phyloP scores from a whole-genome alignment of 768 basidiomycete genomes.

The Cystobasidium onofrii region DNA sequence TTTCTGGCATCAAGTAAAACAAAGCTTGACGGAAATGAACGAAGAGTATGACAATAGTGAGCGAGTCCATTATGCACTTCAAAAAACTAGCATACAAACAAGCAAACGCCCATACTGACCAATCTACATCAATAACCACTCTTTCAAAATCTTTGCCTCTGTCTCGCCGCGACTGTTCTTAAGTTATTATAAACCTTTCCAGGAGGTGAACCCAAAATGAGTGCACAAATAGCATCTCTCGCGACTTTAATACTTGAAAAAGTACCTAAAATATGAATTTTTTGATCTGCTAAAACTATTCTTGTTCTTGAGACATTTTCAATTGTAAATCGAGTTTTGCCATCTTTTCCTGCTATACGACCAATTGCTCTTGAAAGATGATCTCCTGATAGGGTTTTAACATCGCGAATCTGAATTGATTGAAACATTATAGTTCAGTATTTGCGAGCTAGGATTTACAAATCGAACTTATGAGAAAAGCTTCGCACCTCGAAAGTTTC shows the following conservation, averaged over 20 bases:
- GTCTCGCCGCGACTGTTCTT: conserved; percentile 8
- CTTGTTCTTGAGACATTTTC: conserved; percentile 94
- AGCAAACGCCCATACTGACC: too few relatives aligned
- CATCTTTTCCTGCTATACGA: conserved; percentile 97
- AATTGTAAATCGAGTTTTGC: conserved; percentile 97
- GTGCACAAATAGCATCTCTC: conserved; percentile 83
- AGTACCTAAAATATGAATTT: conserved; percentile 96
- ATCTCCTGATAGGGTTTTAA: conserved; percentile 94
- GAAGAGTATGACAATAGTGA: too few relatives aligned
- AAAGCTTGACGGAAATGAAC: too few relatives aligned
- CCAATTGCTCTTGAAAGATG: conserved; percentile 97
- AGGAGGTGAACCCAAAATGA: conserved; percentile 84
- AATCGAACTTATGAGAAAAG: too few relatives aligned
- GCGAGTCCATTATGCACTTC: too few relatives aligned
- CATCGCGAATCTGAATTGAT: conserved; percentile 99
- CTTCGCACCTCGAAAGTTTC: conserved; percentile 50
- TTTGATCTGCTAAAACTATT: conserved; percentile 96
- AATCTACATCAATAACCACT: not conserved
- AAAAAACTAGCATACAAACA: too few relatives aligned
- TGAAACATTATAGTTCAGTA: conserved; percentile 51
- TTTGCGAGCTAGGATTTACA: too few relatives aligned
- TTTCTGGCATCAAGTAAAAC: too few relatives aligned
- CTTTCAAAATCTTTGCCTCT: conserved; percentile 7
- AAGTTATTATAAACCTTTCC: conserved; percentile 61
- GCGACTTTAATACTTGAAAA: conserved; percentile 99